Evolutionary conservation across 1,284 basidiomycete genomes (phyloP).

Genomic region (Schizophyllum amplum): DNA sequence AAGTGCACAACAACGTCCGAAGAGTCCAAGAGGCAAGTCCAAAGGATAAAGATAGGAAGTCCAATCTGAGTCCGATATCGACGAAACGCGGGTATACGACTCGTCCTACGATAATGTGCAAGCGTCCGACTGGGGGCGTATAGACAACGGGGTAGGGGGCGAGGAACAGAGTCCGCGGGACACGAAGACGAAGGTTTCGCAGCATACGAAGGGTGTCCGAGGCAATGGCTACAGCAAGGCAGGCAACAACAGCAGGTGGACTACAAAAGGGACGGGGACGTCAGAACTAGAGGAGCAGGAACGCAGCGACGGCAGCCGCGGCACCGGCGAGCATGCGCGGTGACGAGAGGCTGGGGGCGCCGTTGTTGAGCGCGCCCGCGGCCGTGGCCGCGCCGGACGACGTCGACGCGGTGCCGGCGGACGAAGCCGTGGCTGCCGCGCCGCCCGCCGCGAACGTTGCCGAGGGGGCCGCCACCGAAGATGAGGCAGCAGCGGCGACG

Average conservation of each 20-base stretch:
- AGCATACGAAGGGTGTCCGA: no score
- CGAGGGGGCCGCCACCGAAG: conserved; percentile 10
- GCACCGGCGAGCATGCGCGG: conserved; percentile 38
- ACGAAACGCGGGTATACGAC: not conserved
- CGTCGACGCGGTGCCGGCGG: conserved; percentile 21
- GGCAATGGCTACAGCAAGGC: no score
- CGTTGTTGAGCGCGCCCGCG: conserved; percentile 26
- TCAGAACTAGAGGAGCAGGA: conserved; percentile 47
- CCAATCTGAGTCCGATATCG: conserved; percentile 3
- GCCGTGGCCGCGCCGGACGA: conserved; percentile 21
- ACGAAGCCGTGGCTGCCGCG: conserved; percentile 18
- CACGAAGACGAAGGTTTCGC: no score
- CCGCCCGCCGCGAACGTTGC: conserved; percentile 19
- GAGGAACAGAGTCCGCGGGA: no score
- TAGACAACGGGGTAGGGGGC: not conserved
- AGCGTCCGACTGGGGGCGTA: not conserved
- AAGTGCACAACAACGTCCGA: not conserved
- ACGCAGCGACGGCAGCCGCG: conserved; percentile 41
- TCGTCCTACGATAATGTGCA: not conserved
- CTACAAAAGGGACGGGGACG: not conserved
- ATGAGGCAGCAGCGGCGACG: conserved; percentile 19
- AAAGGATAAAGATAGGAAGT: no score
- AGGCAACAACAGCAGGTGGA: no score
- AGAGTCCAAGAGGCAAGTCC: not conserved
- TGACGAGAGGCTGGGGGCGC: conserved; percentile 41